Conservation (phyloP, 352 stramenopile genomes). For the Pythium monospermum region DNA sequence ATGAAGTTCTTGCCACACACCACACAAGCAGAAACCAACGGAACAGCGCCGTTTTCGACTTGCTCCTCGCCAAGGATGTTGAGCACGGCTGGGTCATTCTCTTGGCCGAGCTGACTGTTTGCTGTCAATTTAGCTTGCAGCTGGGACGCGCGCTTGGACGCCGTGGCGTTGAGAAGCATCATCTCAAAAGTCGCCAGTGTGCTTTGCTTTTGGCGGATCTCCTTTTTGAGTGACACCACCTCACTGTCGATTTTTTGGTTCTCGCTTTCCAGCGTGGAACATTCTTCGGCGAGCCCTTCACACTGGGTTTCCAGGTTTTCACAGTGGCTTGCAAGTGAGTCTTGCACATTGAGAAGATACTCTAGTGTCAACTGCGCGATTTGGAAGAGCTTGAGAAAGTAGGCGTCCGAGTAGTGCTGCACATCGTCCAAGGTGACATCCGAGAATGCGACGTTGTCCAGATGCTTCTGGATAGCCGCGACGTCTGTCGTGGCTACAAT, state of each 20-base stretch:
- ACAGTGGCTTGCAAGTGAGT: conserved; percentile 66
- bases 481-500: conserved; percentile 76
- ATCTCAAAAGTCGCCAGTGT: conserved; percentile 78
- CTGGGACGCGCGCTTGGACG: conserved; percentile 16
- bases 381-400: conserved; percentile 86
- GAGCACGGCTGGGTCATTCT: conserved; percentile 16
- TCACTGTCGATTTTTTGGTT: conserved; percentile 60
- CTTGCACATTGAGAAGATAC: conserved; percentile 80
- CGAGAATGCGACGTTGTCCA: conserved; percentile 79
- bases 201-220: conserved; percentile 76
- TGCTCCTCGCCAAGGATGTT: conserved; percentile 3
- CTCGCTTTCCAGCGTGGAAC: conserved; percentile 50
- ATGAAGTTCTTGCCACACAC: conserved; percentile 77
- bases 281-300: conserved; percentile 51
- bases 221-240: conserved; percentile 59
- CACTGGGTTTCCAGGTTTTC: conserved; percentile 67
- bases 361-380: conserved; percentile 79
- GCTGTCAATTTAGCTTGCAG: neutral
- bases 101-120: conserved; percentile 4
- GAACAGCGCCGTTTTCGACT: conserved; percentile 36
- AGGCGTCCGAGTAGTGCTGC: conserved; percentile 78
- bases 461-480: conserved; percentile 61
- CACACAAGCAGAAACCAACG: conserved; percentile 33
- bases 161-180: conserved; percentile 63
- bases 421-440: conserved; percentile 81